Conservation (phyloP, 2,329 filamentous ascomycete species). For the Didymella glomerata region DNA sequence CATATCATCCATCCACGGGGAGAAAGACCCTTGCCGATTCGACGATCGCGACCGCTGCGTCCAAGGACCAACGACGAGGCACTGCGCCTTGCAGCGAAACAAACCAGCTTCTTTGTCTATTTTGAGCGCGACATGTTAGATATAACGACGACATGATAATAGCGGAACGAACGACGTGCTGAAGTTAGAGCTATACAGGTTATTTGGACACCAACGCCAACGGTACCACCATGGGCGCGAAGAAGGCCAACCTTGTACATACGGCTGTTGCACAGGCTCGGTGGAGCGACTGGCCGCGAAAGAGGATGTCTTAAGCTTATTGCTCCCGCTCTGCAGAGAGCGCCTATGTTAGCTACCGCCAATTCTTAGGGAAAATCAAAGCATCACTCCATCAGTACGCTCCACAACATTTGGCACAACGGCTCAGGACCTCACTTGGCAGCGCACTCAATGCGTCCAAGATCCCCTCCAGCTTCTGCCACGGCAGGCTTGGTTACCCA, state of each 20-base stretch:
- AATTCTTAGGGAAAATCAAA: constrained; percentile 22
- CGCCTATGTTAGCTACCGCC: constrained; percentile 22
- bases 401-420: background rate
- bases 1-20: constrained; percentile 17
- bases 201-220: constrained; percentile 32
- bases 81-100: constrained; percentile 31
- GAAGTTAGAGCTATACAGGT: constrained; percentile 29
- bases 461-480: background rate
- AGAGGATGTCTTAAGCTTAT: constrained; percentile 19
- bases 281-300: constrained; percentile 24
- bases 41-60: constrained; percentile 23
- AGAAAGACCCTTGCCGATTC: constrained; percentile 18
- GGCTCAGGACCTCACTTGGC: background rate
- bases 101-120: constrained; percentile 42
- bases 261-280: constrained; percentile 32
- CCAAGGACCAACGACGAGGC: constrained; percentile 19
- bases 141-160: constrained; percentile 51
- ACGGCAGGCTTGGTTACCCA: background rate
- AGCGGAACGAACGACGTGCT: constrained; percentile 40
- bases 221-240: constrained; percentile 27
- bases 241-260: constrained; percentile 45
- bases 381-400: constrained; percentile 10
- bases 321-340: constrained; percentile 16
- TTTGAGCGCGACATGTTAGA: constrained; percentile 47
- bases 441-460: background rate